These are phyloP conservation scores for Dendrobium chrysotoxum DNA, from an alignment of 106 monocot genomes.

Conservation along the genomic window DNA sequence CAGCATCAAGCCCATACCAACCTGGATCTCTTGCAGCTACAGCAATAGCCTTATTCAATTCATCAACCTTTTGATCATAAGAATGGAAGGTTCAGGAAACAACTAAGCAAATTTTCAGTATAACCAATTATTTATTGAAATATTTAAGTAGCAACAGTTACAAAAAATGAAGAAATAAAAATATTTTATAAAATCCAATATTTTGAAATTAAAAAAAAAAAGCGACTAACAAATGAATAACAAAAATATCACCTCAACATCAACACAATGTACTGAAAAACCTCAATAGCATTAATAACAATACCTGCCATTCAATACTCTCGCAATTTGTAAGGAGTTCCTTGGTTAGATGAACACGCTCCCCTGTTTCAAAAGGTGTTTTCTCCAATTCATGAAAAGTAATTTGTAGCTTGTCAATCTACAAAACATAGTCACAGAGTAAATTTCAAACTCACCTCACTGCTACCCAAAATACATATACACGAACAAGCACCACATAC, in stretches of 20 bases:
- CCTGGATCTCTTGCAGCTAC: conserved; percentile 86
- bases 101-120: too few relatives aligned
- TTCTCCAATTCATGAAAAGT: conserved; percentile 54
- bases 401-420: conserved; percentile 70
- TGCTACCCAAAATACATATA: too few relatives aligned
- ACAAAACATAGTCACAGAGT: conserved; percentile 9
- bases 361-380: conserved; percentile 49
- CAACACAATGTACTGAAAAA: not conserved
- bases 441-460: not conserved
- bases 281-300: not conserved
- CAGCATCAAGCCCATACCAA: conserved; percentile 77
- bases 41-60: conserved; percentile 75
- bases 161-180: not conserved
- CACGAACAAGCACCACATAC: too few relatives aligned
- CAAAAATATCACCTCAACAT: not conserved
- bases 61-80: conserved; percentile 63
- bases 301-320: conserved; percentile 26
- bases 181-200: too few relatives aligned
- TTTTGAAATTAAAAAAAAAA: too few relatives aligned
- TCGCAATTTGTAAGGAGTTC: conserved; percentile 32
- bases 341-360: conserved; percentile 54
- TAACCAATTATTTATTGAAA: not conserved
- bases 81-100: too few relatives aligned
- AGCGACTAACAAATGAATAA: not conserved
- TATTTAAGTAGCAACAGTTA: not conserved